These are phyloP conservation scores for Anisogramma anomala DNA, from an alignment of 2,329 filamentous ascomycete genomes.

Conservation along the genomic window DNA sequence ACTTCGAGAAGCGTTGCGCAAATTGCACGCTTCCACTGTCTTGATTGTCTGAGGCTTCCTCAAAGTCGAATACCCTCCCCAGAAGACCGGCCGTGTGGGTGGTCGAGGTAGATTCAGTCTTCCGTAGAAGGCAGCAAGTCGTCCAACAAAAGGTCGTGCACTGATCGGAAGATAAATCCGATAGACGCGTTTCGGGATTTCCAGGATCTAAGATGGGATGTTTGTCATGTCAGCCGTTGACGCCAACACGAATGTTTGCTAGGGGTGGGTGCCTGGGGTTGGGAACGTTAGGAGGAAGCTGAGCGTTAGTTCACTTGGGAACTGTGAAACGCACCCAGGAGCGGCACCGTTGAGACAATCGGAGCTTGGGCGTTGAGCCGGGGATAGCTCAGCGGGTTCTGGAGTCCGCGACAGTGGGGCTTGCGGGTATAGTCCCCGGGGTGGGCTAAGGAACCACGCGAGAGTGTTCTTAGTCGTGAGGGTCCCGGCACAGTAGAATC, in stretches of 20 bases:
- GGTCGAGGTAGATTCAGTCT: neutral
- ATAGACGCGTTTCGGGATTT: neutral
- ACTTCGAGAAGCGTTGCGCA: neutral
- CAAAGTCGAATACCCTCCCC: neutral
- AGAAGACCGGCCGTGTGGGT: slow-evolving; percentile 2
- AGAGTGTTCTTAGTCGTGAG: too few species aligned
- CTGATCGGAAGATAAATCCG: neutral
- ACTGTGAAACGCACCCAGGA: slow-evolving; percentile 12
- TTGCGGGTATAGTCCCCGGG: neutral
- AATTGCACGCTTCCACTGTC: neutral
- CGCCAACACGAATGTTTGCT: slow-evolving; percentile 3
- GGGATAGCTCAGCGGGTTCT: slow-evolving; percentile 2
- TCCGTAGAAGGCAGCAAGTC: slow-evolving; percentile 1
- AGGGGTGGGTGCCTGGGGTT: neutral
- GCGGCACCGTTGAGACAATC: slow-evolving; percentile 8
- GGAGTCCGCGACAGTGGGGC: too few species aligned
- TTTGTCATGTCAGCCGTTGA: slow-evolving; percentile 6
- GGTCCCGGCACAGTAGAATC: too few species aligned
- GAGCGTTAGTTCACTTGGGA: slow-evolving; percentile 5
- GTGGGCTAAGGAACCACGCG: too few species aligned
- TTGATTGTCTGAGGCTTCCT: neutral
- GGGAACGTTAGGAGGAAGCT: neutral
- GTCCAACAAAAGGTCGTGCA: neutral
- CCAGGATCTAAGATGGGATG: neutral
- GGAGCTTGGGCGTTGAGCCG: slow-evolving; percentile 4